These are phyloP conservation scores for Hyphopichia buzzinii DNA, from an alignment of 1,139 yeast species.

Conservation along the genomic window DNA sequence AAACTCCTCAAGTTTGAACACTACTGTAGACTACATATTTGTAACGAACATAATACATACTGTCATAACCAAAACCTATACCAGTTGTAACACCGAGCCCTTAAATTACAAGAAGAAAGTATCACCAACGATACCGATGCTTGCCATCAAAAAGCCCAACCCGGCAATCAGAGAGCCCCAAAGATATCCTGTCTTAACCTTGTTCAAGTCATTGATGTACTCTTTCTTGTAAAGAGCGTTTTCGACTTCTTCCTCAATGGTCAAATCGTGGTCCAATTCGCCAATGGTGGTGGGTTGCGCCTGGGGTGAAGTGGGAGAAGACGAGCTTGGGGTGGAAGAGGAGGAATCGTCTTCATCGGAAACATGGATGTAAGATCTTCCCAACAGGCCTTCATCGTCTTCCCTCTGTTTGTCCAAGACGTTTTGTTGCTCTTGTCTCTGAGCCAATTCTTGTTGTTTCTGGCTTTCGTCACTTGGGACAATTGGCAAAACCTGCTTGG, in stretches of 20 bases:
- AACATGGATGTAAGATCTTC: constrained; percentile 50
- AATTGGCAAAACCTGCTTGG: constrained; percentile 5
- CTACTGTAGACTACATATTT: no score
- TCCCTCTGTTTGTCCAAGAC: constrained; percentile 4
- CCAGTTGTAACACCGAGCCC: background rate
- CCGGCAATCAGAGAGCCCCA: constrained; percentile 41
- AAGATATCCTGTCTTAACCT: constrained; percentile 29
- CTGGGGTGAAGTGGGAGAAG: constrained; percentile 34
- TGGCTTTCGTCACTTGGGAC: constrained; percentile 1
- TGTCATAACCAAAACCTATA: background rate
- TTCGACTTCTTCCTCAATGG: constrained; percentile 43
- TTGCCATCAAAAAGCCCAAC: constrained; percentile 39
- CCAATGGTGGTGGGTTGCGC: constrained; percentile 10
- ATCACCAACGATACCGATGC: constrained; percentile 53
- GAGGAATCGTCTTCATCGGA: constrained; percentile 43
- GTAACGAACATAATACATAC: background rate
- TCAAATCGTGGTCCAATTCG: constrained; percentile 13
- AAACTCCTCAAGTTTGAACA: no score
- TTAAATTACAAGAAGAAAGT: constrained; percentile 21
- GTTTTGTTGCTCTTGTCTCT: constrained; percentile 10
- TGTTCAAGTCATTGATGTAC: constrained; percentile 28
- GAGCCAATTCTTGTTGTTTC: constrained; percentile 5
- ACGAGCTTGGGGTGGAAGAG: constrained; percentile 27
- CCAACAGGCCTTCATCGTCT: constrained; percentile 40
- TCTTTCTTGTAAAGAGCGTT: constrained; percentile 41